Conservation (phyloP, 495 filamentous ascomycete species). For the Daldinia bambusicola region DNA sequence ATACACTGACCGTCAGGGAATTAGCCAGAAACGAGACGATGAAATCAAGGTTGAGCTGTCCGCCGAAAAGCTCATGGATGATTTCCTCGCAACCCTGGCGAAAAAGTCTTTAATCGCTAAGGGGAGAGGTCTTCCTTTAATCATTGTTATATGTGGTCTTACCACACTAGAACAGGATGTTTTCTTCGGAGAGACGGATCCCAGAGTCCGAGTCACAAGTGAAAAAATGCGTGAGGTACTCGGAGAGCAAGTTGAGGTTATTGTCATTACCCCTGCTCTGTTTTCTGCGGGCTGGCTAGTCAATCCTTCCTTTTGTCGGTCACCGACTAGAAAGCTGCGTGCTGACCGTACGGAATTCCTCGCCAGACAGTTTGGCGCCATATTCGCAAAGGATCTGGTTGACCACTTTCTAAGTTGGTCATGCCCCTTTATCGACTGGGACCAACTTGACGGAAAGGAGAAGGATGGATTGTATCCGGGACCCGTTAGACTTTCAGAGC, state of each 20-base stretch:
- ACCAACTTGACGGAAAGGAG: slow-evolving; percentile 6
- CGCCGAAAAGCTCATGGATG: slow-evolving; percentile 21
- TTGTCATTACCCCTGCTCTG: slow-evolving; percentile 41
- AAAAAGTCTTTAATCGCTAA: slow-evolving; percentile 35
- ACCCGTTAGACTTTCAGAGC: slow-evolving; percentile 10
- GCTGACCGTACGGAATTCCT: slow-evolving; percentile 36
- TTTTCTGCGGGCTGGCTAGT: slow-evolving; percentile 47
- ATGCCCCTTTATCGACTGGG: slow-evolving; percentile 31
- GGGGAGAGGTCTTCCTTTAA: slow-evolving; percentile 25
- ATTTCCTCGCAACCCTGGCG: slow-evolving; percentile 33
- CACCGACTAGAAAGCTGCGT: not conserved
- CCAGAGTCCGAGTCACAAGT: slow-evolving; percentile 25
- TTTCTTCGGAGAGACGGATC: slow-evolving; percentile 39
- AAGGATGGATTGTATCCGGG: slow-evolving; percentile 13
- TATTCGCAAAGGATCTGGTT: slow-evolving; percentile 32
- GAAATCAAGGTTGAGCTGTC: slow-evolving; percentile 39
- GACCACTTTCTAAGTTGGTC: slow-evolving; percentile 24
- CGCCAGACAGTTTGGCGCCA: slow-evolving; percentile 43
- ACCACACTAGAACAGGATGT: slow-evolving; percentile 53
- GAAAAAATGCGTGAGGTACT: slow-evolving; percentile 40
- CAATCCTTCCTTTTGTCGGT: slow-evolving; percentile 35
- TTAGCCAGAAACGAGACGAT: slow-evolving; percentile 21
- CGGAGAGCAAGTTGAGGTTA: slow-evolving; percentile 31
- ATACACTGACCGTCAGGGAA: slow-evolving; percentile 2
- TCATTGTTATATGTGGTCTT: slow-evolving; percentile 50